phyloP scores from a whole-genome alignment of 1,284 basidiomycete genomes.

The Rhodotorula glutinis region DNA sequence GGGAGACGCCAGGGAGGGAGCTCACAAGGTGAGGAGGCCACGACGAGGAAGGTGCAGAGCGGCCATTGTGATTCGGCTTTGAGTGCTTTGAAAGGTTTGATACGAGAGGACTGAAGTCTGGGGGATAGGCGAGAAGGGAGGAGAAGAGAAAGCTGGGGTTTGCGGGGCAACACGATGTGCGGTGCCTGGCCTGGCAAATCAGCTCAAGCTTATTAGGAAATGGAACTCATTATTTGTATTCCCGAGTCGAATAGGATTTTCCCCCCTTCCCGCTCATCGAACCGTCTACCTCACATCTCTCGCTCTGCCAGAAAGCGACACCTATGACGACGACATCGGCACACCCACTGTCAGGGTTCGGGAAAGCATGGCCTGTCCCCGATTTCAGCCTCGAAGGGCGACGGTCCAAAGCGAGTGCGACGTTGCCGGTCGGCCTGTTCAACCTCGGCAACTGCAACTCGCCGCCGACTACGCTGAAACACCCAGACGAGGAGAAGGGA shows the following conservation, averaged over 20 bases:
- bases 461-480: neutral
- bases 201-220: too few species aligned
- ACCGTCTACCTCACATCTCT: too few species aligned
- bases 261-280: too few species aligned
- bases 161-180: too few species aligned
- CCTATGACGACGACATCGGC: conserved; percentile 6
- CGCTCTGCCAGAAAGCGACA: too few species aligned
- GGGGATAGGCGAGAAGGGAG: neutral
- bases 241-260: too few species aligned
- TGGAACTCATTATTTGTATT: too few species aligned
- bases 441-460: neutral
- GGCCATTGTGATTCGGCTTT: neutral
- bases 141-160: neutral
- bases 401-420: neutral
- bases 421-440: neutral
- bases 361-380: conserved; percentile 1
- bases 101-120: neutral
- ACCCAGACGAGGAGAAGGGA: conserved; percentile 35
- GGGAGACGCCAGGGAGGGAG: too few species aligned
- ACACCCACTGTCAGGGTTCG: conserved; percentile 6
- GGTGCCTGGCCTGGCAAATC: neutral
- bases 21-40: conserved; percentile 22
- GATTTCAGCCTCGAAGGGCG: conserved; percentile 14
- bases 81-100: neutral
- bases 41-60: conserved; percentile 11